These are phyloP conservation scores for Pichia sp. DNA, from an alignment of 1,139 yeast species.

Conservation along the genomic window DNA sequence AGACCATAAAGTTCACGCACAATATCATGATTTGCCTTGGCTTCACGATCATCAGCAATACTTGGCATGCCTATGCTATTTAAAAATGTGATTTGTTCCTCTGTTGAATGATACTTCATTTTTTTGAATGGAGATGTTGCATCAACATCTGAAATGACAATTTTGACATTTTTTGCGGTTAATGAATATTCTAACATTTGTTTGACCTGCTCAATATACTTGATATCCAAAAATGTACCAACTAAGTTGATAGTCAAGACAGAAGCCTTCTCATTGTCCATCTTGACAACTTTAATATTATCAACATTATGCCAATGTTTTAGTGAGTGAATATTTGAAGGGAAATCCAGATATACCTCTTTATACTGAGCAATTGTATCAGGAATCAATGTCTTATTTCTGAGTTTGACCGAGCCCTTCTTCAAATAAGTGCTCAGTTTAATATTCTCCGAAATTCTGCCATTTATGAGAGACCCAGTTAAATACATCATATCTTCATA, in stretches of 20 bases:
- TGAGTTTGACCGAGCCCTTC: constrained; percentile 14
- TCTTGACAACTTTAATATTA: constrained; percentile 1
- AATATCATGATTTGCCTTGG: constrained; percentile 1
- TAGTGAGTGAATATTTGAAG: neutral
- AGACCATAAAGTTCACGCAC: constrained; percentile 7
- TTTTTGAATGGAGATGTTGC: constrained; percentile 7
- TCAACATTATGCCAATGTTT: constrained; percentile 4
- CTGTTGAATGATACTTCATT: neutral
- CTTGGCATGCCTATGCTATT: neutral
- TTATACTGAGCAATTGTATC: constrained; percentile 14
- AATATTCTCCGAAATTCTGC: constrained; percentile 25
- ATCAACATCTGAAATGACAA: constrained; percentile 28
- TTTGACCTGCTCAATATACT: constrained; percentile 35
- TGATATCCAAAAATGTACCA: constrained; percentile 40
- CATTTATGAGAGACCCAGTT: constrained; percentile 22
- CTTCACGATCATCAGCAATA: constrained; percentile 4
- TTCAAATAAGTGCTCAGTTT: constrained; percentile 20
- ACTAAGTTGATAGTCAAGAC: constrained; percentile 40
- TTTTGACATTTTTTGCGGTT: constrained; percentile 24
- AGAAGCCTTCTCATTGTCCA: neutral
- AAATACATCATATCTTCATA: constrained; percentile 28
- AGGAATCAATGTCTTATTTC: constrained; percentile 31
- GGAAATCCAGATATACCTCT: constrained; percentile 3
- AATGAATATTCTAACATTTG: constrained; percentile 27
- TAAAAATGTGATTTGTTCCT: constrained; percentile 2